Evolutionary conservation across 495 filamentous ascomycete genomes (phyloP), one percentile per base, ranked within the genome.

Genomic region (Beverwykella pulmonaria): DNA sequence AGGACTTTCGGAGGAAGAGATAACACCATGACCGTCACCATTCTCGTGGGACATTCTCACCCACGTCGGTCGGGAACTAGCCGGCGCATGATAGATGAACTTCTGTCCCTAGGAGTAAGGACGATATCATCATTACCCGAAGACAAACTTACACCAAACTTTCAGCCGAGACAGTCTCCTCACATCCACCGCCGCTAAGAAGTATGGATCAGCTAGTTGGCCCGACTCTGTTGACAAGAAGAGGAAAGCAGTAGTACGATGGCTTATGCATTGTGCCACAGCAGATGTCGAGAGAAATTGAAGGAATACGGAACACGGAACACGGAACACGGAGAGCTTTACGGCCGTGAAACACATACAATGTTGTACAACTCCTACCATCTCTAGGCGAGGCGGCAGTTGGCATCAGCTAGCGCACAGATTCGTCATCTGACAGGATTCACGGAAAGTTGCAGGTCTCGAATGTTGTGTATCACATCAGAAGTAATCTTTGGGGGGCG

Each of bases 301-400:
- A 19, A n/a, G 47, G 29, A 41, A 39, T 6, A 19, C 52, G 23
- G 30, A 63, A 39, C 26, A n/a, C 27, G 32, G 48, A 41, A 53
- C 26, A 53, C 17, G n/a, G n/a, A 34, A 34, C 32, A 34, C 32
- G 32, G 32, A 34, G 32, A 34, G 5, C 32, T 26, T 46, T 46
- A 22, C 60, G 52, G 60, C 49, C 14, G 60, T 63, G 60, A 55
- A 63, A 63, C 60, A 46, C 60, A 54, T 63, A 44, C 59, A 53
- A 62, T 44, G 48, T 22, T 5, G 3, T 8, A 8, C 1, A 27
- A 22, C n/a, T 52, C 46, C 59, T 44, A 26, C 10, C 59, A 36
- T 52, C 36, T 32, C 10, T 4, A 15, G 2, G 36, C 15, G 10
- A 23, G 23, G 44, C 55, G 55, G 32, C 32, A 19, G 20, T 44